A percentile compares a stretch with the other conserved stretches of the same genome.
These are phyloP conservation scores for Daldinia concentrica DNA, from an alignment of 495 filamentous ascomycete genomes.

Conservation along the genomic window DNA sequence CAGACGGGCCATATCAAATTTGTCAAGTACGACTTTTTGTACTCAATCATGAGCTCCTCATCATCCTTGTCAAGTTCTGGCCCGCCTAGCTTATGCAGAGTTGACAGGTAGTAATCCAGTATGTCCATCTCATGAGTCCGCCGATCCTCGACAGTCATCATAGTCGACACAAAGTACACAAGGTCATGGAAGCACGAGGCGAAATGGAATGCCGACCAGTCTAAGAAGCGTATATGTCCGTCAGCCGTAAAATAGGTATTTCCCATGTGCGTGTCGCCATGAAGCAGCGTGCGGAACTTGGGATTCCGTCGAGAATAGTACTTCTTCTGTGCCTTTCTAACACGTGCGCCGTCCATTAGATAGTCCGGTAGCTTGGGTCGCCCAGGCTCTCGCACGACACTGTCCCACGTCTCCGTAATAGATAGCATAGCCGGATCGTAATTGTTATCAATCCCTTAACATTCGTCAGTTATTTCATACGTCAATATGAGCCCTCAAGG, in stretches of 20 bases:
- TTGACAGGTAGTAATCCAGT: slow-evolving; percentile 46
- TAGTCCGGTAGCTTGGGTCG: slow-evolving; percentile 42
- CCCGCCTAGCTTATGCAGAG: slow-evolving; percentile 40
- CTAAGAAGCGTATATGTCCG: slow-evolving; percentile 48
- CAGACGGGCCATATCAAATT: slow-evolving; percentile 49
- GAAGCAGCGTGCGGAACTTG: slow-evolving; percentile 43
- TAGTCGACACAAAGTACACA: slow-evolving; percentile 47
- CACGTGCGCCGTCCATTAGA: slow-evolving; percentile 41
- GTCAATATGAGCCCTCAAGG: neutral
- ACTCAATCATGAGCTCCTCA: slow-evolving; percentile 46
- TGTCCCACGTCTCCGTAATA: slow-evolving; percentile 40
- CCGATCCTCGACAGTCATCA: slow-evolving; percentile 47
- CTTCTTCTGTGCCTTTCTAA: slow-evolving; percentile 43
- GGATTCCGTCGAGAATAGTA: slow-evolving; percentile 45
- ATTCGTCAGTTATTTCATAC: neutral
- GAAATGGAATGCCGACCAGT: slow-evolving; percentile 49
- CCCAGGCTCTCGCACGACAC: slow-evolving; percentile 36
- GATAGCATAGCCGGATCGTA: slow-evolving; percentile 39
- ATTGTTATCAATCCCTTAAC: slow-evolving; percentile 27
- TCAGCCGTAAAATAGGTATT: slow-evolving; percentile 36
- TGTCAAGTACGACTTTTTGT: slow-evolving; percentile 46
- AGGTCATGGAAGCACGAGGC: slow-evolving; percentile 50
- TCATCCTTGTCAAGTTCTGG: slow-evolving; percentile 37
- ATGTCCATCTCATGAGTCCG: slow-evolving; percentile 46
- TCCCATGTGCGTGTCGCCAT: slow-evolving; percentile 50